Evolutionary conservation across 2,329 filamentous ascomycete species (phyloP), one percentile per base, ranked within the genome.

Genomic region (Aspergillus caelatus): DNA sequence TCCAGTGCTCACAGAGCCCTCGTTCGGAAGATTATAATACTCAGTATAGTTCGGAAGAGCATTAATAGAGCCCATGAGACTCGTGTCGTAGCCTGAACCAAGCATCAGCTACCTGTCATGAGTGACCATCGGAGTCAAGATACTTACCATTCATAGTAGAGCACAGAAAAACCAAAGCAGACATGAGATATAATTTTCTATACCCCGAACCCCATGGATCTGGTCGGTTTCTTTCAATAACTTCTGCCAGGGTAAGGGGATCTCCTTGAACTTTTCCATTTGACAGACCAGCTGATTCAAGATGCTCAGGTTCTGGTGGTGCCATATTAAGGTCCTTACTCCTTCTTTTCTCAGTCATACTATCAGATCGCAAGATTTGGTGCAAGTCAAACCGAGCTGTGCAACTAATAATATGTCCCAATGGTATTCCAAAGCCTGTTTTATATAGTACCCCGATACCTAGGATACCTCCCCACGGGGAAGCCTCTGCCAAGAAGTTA

Each of bases 61-160:
- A 41, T 62, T 62, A 34, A 64, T 62, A 3, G 62, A 64, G 30
- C 59, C 62, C 59, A 64, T 36, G 28, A 64, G 39, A n/a, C 55
- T 58, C 43, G 59, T 64, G 36, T 64, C 62, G 32, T 58, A 64
- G 26, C 62, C 62, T 62, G 46, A 12, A 50, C 16, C 11, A 26
- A 54, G 34, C n/a, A 3, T 58, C 16, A 45, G 28, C 12, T 58
- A 19, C 55, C 50, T 41, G 43, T n/a, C 11, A n/a, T 19, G 34
- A 14, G 11, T 36, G 12, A 5, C 12, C 34, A 36, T 36, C 4
- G 4, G 12, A 14, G 12, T 34, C 34, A 12, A 36, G 34, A n/a
- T 10, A 21, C 58, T 16, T 39, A 62, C 62, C 62, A 57, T 64
- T 64, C 62, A 64, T 64, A 9, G 62, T 64, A 32, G 62, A 64